Base-by-base conservation (phyloP, 441 rosid species). In the Jatropha podagrica region DNA sequence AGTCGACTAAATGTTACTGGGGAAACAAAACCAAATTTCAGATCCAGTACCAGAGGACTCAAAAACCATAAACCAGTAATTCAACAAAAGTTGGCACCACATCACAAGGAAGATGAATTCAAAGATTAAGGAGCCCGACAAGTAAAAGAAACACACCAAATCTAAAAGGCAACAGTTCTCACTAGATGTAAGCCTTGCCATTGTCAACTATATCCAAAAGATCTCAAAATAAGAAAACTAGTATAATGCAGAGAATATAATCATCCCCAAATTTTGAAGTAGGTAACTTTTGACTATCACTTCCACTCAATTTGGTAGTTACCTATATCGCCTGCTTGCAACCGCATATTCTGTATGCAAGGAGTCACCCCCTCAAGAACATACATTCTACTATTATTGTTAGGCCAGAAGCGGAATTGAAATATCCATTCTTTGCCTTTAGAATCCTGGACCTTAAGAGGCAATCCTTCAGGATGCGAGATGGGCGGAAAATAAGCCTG, bases 321-420 rank as follows among this genome's bases (percentile, higher is more conserved):
- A 97, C 99, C 95, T 83, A 85, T 89, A 82, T 96, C 99, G 71
- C 98, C 98, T 20, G 99, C 98, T 86, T 94, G 98, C 87, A 94
- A 82, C 81, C 84, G 89, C 98, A 96, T 86, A 84, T 87, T 89
- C 85, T 96, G 98, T 81, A 97, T 88, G 90, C 96, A 97, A 76
- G 97, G 94, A 65, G 92, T 89, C 77, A 95, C 96, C 52, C 98
- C 98, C 83, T 95, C 99, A 77, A 97, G 82, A 82, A 95, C 93
- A 91, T 95, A 97, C 89, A 93, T 94, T 85, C 98, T 88, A 84
- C 98, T 92, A 77, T 91, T 90, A 76, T 83, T 90, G 86, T 89
- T 96, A 49, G 98, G 95, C 98, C 98, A 94, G 83, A 94, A 97
- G 77, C 97, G 98, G 85, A 93, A 95, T 84, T 88, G 98, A 86